These are phyloP conservation scores for Leishmania major DNA, from an alignment of 208 protist species.

Conservation along the genomic window DNA sequence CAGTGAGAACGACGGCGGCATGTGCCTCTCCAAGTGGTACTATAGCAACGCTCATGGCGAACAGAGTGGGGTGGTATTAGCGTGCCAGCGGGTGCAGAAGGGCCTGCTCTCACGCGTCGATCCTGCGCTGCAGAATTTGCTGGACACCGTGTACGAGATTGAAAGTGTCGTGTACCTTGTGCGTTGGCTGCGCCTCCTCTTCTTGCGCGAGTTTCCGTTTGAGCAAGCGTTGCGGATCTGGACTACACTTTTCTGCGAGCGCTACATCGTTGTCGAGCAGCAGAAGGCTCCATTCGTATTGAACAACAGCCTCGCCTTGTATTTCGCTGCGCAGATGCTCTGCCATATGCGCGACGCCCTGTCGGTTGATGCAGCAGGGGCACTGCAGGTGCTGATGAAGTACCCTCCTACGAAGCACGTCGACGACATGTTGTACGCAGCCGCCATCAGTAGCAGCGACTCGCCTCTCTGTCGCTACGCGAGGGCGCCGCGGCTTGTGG, in stretches of 20 bases:
- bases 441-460: slow-evolving; percentile 16
- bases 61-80: slow-evolving; percentile 42
- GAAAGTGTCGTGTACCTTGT: slow-evolving; percentile 82
- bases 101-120: slow-evolving; percentile 62
- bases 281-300: slow-evolving; percentile 26
- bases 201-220: slow-evolving; percentile 87
- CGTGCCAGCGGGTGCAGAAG: slow-evolving; percentile 57
- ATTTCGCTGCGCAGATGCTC: slow-evolving; percentile 70
- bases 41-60: slow-evolving; percentile 25
- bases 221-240: slow-evolving; percentile 65
- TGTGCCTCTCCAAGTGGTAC: slow-evolving; percentile 57
- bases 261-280: slow-evolving; percentile 18
- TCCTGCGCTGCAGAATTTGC: slow-evolving; percentile 49
- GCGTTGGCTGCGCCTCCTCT: slow-evolving; percentile 89
- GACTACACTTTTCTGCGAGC: slow-evolving; percentile 81
- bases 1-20: slow-evolving; percentile 17
- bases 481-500: slow-evolving; percentile 12
- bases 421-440: slow-evolving; percentile 19
- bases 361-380: slow-evolving; percentile 35
- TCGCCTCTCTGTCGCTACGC: slow-evolving; percentile 9
- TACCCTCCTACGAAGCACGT: slow-evolving; percentile 78
- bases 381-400: slow-evolving; percentile 77
- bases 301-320: slow-evolving; percentile 48
- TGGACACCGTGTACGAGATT: slow-evolving; percentile 74
- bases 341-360: slow-evolving; percentile 47